Percentiles rank a stretch among this genome's conserved stretches.
phyloP scores from a whole-genome alignment of 345 rosid species.

The Sapria himalayana region DNA sequence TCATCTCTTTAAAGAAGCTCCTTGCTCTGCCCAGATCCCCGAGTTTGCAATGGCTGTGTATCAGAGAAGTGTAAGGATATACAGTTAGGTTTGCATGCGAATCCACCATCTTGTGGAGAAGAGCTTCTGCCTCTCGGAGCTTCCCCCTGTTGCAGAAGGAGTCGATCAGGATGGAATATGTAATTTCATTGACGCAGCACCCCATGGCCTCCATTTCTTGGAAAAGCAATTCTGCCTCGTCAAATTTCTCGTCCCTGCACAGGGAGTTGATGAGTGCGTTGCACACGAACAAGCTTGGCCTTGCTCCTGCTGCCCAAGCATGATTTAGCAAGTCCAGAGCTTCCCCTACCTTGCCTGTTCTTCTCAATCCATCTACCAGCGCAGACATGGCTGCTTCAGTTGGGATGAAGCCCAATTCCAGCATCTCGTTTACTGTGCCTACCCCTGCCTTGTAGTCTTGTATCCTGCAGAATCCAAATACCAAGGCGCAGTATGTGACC shows the following conservation, averaged over 20 bases:
- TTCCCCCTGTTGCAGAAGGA: constrained; percentile 62
- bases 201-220: constrained; percentile 29
- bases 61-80: constrained; percentile 69
- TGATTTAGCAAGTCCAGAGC: constrained; percentile 40
- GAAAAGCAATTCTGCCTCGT: constrained; percentile 49
- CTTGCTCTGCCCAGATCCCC: constrained; percentile 39
- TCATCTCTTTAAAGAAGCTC: constrained; percentile 34
- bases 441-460: constrained; percentile 34
- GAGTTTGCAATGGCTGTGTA: constrained; percentile 53
- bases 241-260: constrained; percentile 34
- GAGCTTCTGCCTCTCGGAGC: constrained; percentile 30
- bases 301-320: constrained; percentile 21
- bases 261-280: constrained; percentile 57
- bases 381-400: constrained; percentile 48
- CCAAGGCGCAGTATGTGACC: constrained; percentile 52
- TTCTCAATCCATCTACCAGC: constrained; percentile 56
- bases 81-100: constrained; percentile 26
- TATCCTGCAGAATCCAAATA: constrained; percentile 50
- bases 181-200: constrained; percentile 31
- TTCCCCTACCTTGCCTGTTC: constrained; percentile 27
- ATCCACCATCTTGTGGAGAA: constrained; percentile 32
- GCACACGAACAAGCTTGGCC: constrained; percentile 50
- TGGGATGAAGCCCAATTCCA: constrained; percentile 32
- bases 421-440: constrained; percentile 48
- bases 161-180: constrained; percentile 57